Evolutionary conservation across 495 filamentous ascomycete species (phyloP).

Genomic region (Chaetomium tenue): DNA sequence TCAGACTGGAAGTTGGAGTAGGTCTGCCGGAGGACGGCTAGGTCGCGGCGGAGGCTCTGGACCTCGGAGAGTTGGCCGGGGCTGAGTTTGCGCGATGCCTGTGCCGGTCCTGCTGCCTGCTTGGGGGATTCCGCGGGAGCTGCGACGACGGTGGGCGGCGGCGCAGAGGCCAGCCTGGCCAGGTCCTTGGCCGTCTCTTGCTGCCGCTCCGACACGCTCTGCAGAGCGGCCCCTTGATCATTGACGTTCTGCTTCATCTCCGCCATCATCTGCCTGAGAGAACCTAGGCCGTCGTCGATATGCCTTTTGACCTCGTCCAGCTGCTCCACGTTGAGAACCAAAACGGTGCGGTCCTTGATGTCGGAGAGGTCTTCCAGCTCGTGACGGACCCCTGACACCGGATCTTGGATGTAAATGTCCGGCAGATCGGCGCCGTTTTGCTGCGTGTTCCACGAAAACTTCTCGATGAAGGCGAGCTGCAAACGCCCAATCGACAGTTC

Average conservation of each 20-base stretch:
- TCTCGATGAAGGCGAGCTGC: conserved; percentile 98
- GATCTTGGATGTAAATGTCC: conserved; percentile 96
- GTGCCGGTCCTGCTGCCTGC: conserved; percentile 19
- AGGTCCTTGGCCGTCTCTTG: conserved; percentile 89
- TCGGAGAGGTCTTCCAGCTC: conserved; percentile 94
- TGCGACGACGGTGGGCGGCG: conserved; percentile 46
- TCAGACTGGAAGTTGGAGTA: conserved; percentile 88
- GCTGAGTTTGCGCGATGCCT: conserved; percentile 39
- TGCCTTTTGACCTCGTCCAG: conserved; percentile 95
- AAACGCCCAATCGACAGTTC: conserved; percentile 82
- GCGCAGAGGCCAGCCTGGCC: conserved; percentile 71
- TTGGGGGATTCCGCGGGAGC: conserved; percentile 39
- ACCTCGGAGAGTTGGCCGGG: conserved; percentile 66
- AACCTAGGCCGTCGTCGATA: conserved; percentile 88
- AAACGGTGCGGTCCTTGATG: conserved; percentile 89
- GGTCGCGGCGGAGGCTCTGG: conserved; percentile 79
- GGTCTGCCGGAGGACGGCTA: conserved; percentile 89
- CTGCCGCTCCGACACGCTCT: conserved; percentile 87
- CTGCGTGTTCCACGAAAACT: conserved; percentile 97
- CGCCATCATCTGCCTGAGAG: conserved; percentile 74
- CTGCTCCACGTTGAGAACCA: conserved; percentile 91
- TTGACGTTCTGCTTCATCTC: conserved; percentile 74
- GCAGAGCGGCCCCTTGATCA: conserved; percentile 73
- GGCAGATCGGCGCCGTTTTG: conserved; percentile 89
- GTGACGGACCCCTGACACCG: conserved; percentile 89